Base-by-base conservation (phyloP, 2,329 filamentous ascomycete species). In the Penicillium concentricum region DNA sequence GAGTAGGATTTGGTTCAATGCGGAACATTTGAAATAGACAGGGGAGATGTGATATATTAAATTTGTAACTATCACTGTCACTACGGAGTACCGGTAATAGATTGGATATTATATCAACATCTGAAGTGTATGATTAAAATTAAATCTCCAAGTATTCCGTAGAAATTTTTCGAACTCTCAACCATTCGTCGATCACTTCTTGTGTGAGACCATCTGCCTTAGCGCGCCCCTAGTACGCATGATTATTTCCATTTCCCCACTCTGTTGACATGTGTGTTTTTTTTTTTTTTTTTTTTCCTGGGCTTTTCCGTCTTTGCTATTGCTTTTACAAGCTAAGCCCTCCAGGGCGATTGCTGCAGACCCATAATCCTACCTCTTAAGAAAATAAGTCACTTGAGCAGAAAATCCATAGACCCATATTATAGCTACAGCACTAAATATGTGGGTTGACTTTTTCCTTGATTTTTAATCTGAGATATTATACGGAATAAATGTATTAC, bases 221-320 rank as follows among this genome's bases (percentile, higher is more conserved):
- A 62, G 65, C 59, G 65, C 51, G 58, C 59, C 64, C 63, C 62
- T 65, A 64, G 60, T 61, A 54, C 58, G 56, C 57, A 51, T 61
- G 60, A 61, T 61, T 56, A 59, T 63, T 59, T 54, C 53, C 46
- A 57, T 49, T 44, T 56, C 62, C 37, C 60, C 61, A 60, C 63
- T 60, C 20, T 49, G 35, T 44, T 38, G 34, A 42, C 38, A 44
- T 34, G 16, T 38, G 48, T 54, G 43, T 52, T 51, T 38, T 46
- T 54, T 52, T 47, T 26, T 43, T 43, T 32, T 32, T 28, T 8
- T 5, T 46, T 46, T 9, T 16, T 26, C 13, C 8, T 15, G 24
- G 13, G 7, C 10, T 18, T 35, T 44, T 51, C 20, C 38, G 20
- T 44, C 26, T 39, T 24, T 26, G 7, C 8, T 12, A 18, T 30